phyloP scores from a whole-genome alignment of 352 stramenopile genomes.

The Globisporangium perplexum region DNA sequence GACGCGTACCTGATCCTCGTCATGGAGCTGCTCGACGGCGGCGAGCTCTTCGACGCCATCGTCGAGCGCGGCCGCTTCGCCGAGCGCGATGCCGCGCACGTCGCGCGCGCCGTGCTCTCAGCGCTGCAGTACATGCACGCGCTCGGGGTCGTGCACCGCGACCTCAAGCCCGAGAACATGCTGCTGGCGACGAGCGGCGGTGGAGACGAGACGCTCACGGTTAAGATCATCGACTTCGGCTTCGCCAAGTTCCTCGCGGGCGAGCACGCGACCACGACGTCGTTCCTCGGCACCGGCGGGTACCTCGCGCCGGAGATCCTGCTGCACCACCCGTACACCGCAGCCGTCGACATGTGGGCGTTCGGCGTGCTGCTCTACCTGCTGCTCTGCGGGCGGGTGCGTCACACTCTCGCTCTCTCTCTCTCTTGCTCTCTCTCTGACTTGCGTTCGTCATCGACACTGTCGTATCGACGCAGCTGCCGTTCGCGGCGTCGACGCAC shows the following conservation, averaged over 20 bases:
- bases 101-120: slow-evolving; percentile 52
- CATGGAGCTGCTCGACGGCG: slow-evolving; percentile 73
- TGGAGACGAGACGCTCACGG: slow-evolving; percentile 18
- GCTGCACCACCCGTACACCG: slow-evolving; percentile 92
- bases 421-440: too few relatives aligned
- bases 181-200: slow-evolving; percentile 24
- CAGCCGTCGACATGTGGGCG: slow-evolving; percentile 95
- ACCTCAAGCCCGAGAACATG: slow-evolving; percentile 79
- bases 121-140: slow-evolving; percentile 74
- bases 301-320: slow-evolving; percentile 98
- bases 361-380: slow-evolving; percentile 96
- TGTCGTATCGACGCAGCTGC: slow-evolving; percentile 27
- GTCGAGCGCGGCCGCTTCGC: slow-evolving; percentile 55
- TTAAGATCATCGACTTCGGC: slow-evolving; percentile 99
- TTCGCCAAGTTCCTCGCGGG: slow-evolving; percentile 89
- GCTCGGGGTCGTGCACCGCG: slow-evolving; percentile 58
- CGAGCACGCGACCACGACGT: slow-evolving; percentile 48
- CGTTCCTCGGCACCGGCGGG: slow-evolving; percentile 80
- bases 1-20: slow-evolving; percentile 60
- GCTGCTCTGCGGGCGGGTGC: slow-evolving; percentile 94
- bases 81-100: slow-evolving; percentile 46
- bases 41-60: slow-evolving; percentile 81
- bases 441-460: too few relatives aligned
- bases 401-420: too few relatives aligned
- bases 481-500: slow-evolving; percentile 55